Evolutionary conservation across 352 stramenopile genomes (phyloP).

Genomic region (Phytophthora crassamura): DNA sequence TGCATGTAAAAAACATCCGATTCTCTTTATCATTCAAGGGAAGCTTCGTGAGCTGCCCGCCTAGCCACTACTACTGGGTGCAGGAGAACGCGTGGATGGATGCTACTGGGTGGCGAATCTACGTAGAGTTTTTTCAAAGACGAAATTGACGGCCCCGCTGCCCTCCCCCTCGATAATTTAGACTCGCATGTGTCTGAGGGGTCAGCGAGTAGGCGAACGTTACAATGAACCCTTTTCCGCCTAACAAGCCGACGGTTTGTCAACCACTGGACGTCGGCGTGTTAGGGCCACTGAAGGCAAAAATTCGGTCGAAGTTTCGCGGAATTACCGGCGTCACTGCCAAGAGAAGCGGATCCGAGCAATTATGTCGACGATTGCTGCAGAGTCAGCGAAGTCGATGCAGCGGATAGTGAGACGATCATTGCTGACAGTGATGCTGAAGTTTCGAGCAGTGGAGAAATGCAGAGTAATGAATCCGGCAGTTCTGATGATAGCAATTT

Average conservation of each 20-base stretch:
- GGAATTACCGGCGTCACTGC: neutral
- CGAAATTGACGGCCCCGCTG: conserved; percentile 11
- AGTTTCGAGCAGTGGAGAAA: neutral
- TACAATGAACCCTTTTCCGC: neutral
- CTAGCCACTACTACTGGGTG: neutral
- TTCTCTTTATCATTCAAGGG: conserved; percentile 4
- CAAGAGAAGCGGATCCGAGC: neutral
- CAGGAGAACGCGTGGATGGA: conserved; percentile 2
- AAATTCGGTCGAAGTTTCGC: neutral
- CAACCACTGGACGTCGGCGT: conserved; percentile 24
- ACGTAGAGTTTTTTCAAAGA: conserved; percentile 4
- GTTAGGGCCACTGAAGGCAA: conserved; percentile 19
- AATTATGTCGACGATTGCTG: neutral
- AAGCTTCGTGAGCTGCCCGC: neutral
- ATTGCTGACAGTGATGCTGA: neutral
- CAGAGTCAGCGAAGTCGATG: neutral
- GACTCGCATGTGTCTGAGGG: conserved; percentile 24
- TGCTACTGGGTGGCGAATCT: neutral
- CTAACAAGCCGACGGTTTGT: conserved; percentile 21
- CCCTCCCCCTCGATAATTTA: conserved; percentile 29
- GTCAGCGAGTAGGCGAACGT: conserved; percentile 6
- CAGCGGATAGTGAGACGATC: neutral
- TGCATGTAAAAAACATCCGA: conserved; percentile 1
- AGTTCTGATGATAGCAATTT: conserved; percentile 1
- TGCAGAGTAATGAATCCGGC: no score